Conservation (phyloP, 176 grass and related monocot species). For the Phoenix dactylifera region DNA sequence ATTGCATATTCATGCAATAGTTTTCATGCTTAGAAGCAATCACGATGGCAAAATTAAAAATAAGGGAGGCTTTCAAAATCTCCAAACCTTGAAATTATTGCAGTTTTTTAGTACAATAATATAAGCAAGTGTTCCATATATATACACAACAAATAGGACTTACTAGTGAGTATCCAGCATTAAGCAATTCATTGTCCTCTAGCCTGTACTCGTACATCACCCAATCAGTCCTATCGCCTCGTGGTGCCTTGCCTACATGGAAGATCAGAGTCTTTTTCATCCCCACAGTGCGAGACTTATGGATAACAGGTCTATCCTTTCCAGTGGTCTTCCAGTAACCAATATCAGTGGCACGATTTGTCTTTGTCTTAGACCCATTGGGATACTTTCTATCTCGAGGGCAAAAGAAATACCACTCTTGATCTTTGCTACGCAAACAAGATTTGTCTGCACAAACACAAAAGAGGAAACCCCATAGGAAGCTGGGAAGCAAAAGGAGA, state of each 20-base stretch:
- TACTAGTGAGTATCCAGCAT: slow-evolving; percentile 50
- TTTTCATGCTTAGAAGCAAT: no score
- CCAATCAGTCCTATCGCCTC: slow-evolving; percentile 76
- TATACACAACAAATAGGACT: neutral
- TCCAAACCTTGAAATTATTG: no score
- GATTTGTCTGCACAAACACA: slow-evolving; percentile 48
- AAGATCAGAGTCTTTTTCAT: slow-evolving; percentile 89
- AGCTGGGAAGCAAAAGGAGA: no score
- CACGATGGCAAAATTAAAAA: no score
- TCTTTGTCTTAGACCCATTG: slow-evolving; percentile 59
- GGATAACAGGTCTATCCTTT: slow-evolving; percentile 54
- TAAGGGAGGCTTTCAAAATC: no score
- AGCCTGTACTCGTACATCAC: slow-evolving; percentile 93
- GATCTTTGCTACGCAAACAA: slow-evolving; percentile 51
- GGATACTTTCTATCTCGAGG: slow-evolving; percentile 68
- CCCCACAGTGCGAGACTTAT: slow-evolving; percentile 55
- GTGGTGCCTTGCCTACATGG: slow-evolving; percentile 66
- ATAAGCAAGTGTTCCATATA: no score
- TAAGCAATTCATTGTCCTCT: slow-evolving; percentile 37
- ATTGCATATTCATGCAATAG: no score
- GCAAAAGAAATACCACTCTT: slow-evolving; percentile 88
- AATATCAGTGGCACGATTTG: slow-evolving; percentile 63
- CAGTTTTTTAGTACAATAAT: no score
- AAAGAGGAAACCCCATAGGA: slow-evolving; percentile 6
- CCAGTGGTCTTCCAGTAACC: slow-evolving; percentile 95